phyloP scores from a whole-genome alignment of 2,329 filamentous ascomycete genomes.

The Cercospora zeina region DNA sequence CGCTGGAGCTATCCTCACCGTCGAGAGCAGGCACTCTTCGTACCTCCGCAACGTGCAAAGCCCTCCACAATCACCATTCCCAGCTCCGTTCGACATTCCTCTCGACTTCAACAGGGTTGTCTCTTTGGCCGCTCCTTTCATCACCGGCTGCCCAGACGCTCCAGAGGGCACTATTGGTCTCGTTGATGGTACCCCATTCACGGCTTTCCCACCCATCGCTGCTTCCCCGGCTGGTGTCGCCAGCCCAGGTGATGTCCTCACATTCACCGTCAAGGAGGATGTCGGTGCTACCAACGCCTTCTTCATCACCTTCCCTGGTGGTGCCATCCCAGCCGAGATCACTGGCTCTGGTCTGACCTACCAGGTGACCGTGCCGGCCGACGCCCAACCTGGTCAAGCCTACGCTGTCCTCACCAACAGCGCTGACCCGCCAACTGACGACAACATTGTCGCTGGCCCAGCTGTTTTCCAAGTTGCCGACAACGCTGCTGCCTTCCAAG shows the following conservation, averaged over 20 bases:
- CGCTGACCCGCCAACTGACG: slow-evolving; percentile 29
- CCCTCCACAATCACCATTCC: slow-evolving; percentile 50
- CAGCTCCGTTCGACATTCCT: slow-evolving; percentile 62
- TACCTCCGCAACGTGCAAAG: slow-evolving; percentile 51
- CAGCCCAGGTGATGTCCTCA: slow-evolving; percentile 31
- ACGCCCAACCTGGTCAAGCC: slow-evolving; percentile 32
- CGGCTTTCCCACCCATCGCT: slow-evolving; percentile 42
- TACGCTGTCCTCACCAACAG: slow-evolving; percentile 35
- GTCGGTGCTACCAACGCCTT: slow-evolving; percentile 29
- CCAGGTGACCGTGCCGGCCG: slow-evolving; percentile 25
- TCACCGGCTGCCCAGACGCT: slow-evolving; percentile 56
- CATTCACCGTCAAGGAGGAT: slow-evolving; percentile 28
- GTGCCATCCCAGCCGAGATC: slow-evolving; percentile 28
- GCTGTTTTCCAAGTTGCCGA: slow-evolving; percentile 32
- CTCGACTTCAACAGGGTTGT: slow-evolving; percentile 61
- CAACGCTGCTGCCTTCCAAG: slow-evolving; percentile 12
- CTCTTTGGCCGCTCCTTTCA: slow-evolving; percentile 64
- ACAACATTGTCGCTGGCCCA: slow-evolving; percentile 37
- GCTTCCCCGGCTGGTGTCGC: slow-evolving; percentile 20
- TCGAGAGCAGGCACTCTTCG: slow-evolving; percentile 65
- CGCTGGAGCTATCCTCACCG: slow-evolving; percentile 63
- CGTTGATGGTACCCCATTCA: slow-evolving; percentile 30
- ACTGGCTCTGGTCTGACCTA: slow-evolving; percentile 26
- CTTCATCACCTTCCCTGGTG: slow-evolving; percentile 34
- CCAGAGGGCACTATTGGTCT: slow-evolving; percentile 49